phyloP scores from a whole-genome alignment of 148 eudicot species.

The Rhododendron vialii region DNA sequence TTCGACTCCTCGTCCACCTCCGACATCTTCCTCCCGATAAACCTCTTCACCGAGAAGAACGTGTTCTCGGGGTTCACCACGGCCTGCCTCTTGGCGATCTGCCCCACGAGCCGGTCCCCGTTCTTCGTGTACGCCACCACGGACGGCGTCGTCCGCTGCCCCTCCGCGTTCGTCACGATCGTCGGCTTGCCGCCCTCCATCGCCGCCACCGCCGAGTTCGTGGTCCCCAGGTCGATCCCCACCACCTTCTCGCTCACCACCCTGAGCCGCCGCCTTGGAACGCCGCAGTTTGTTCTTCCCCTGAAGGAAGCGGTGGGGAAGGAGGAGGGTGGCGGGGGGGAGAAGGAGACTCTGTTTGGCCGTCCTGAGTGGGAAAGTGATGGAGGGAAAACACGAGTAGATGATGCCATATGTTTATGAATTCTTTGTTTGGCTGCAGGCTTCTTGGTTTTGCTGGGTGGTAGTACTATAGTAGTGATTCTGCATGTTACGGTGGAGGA shows the following conservation, averaged over 20 bases:
- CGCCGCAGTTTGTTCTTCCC: conserved; percentile 9
- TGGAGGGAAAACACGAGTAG: not conserved
- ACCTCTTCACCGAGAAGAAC: conserved; percentile 86
- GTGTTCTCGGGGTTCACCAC: conserved; percentile 93
- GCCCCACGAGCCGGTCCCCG: conserved; percentile 83
- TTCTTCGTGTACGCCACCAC: conserved; percentile 87
- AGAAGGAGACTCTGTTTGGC: not conserved
- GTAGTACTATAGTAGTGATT: not conserved
- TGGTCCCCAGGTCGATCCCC: conserved; percentile 91
- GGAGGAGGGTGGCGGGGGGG: not conserved
- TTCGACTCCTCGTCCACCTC: conserved; percentile 95
- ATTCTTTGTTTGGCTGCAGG: not conserved
- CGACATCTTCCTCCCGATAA: conserved; percentile 84
- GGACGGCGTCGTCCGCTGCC: conserved; percentile 92
- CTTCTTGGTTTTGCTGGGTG: not conserved
- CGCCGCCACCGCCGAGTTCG: conserved; percentile 91
- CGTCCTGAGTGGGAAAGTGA: not conserved
- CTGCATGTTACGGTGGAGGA: not conserved
- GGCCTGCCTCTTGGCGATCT: conserved; percentile 92
- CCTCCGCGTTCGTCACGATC: conserved; percentile 83
- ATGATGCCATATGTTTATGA: not conserved
- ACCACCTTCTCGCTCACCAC: conserved; percentile 82
- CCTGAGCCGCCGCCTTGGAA: conserved; percentile 23
- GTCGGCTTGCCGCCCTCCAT: conserved; percentile 98
- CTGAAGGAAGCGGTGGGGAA: not conserved